Evolutionary conservation across 257 asterid genomes (phyloP).

Genomic region (Fraxinus excelsior): DNA sequence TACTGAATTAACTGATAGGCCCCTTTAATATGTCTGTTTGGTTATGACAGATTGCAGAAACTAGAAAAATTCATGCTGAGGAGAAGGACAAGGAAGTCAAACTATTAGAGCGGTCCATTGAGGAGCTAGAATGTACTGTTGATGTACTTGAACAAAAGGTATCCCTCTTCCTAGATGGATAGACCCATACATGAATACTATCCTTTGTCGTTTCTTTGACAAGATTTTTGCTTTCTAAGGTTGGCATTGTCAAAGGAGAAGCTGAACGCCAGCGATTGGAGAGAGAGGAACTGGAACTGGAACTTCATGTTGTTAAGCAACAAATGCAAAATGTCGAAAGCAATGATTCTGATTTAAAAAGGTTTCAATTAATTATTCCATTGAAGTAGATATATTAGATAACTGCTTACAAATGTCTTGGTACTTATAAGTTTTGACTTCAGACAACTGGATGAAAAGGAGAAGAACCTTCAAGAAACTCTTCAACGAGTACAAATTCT

Average conservation of each 20-base stretch:
- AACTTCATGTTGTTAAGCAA: slow-evolving; percentile 74
- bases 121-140: slow-evolving; percentile 86
- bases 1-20: slow-evolving; percentile 2
- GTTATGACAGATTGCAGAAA: slow-evolving; percentile 58
- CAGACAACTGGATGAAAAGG: slow-evolving; percentile 72
- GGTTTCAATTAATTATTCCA: slow-evolving; percentile 44
- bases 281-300: slow-evolving; percentile 95
- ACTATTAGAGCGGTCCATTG: slow-evolving; percentile 82
- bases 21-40: slow-evolving; percentile 24
- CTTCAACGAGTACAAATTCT: slow-evolving; percentile 67
- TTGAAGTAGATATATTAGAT: slow-evolving; percentile 9
- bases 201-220: slow-evolving; percentile 30
- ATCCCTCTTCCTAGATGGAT: slow-evolving; percentile 24
- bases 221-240: slow-evolving; percentile 46
- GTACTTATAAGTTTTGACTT: slow-evolving; percentile 22
- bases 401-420: slow-evolving; percentile 20
- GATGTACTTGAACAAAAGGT: slow-evolving; percentile 95
- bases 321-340: slow-evolving; percentile 66
- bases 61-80: slow-evolving; percentile 53
- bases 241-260: slow-evolving; percentile 80
- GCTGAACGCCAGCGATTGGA: slow-evolving; percentile 87
- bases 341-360: slow-evolving; percentile 66
- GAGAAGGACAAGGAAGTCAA: slow-evolving; percentile 89
- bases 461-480: slow-evolving; percentile 60
- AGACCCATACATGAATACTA: slow-evolving; percentile 2